Base-by-base conservation (phyloP, 805 yeast species). In the Suhomyces faveliae region DNA sequence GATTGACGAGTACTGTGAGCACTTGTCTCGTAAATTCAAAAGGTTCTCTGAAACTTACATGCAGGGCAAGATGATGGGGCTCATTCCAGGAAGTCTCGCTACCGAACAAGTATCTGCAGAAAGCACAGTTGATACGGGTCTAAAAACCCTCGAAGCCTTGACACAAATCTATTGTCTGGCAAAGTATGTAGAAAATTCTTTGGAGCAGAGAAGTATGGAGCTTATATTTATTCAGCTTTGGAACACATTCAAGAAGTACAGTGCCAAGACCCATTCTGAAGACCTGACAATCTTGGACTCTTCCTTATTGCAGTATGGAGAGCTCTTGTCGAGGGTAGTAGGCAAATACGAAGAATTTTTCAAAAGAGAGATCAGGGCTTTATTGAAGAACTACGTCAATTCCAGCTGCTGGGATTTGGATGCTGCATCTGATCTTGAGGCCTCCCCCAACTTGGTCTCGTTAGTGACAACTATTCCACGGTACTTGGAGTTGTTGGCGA, bases 1-100 rank as follows among this genome's bases (percentile, higher is more conserved):
- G 22, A 57, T 85, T 22, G 85, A 83, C 44, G 66, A 65, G 35
- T 85, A 83, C 57, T 71, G 69, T 62, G 68, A 30, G 8, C 50
- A 51, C 7, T 38, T 62, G 17, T 40, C 49, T 6, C 68, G 66
- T 11, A 71, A 77, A 12, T 63, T 75, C 24, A 67, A 69, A 25
- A 71, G 73, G 2, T 73, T 78, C 51, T 77, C 71, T 41, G 77
- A 72, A 12, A 52, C 62, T 5, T 64, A 60, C 48, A 61, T 60
- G 40, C 66, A 55, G 59, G 68, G 63, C 51, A 54, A 61, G 25
- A 65, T 69, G 6, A 50, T 69, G 40, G 61, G 65, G 20, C 61
- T 68, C 29, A 63, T 73, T 5, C 72, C 76, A 1, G 73, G 73
- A 1, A 61, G 61, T 2, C 47, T 61, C 73, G 21, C 70, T 12